phyloP scores from a whole-genome alignment of 2,329 filamentous ascomycete species.

The Arachnomyces sp. region DNA sequence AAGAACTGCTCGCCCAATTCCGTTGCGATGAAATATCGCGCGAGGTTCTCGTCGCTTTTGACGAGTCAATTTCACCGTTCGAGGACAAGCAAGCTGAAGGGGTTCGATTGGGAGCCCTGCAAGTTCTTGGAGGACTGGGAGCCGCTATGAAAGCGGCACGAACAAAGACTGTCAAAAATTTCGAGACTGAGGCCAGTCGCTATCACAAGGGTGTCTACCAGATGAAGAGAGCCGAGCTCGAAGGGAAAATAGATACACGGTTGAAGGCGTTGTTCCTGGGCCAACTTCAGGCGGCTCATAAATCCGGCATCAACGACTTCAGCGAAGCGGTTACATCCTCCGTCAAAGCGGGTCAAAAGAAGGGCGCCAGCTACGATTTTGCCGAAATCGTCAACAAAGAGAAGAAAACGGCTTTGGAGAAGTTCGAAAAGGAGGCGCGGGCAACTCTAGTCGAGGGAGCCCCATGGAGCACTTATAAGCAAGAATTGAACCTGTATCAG shows the following conservation, averaged over 20 bases:
- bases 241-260: constrained; percentile 76
- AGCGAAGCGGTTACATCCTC: constrained; percentile 76
- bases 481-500: constrained; percentile 70
- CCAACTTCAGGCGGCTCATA: constrained; percentile 84
- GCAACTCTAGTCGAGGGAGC: constrained; percentile 69
- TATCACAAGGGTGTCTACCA: constrained; percentile 96
- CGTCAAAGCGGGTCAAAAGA: constrained; percentile 89
- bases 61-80: constrained; percentile 69
- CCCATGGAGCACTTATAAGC: constrained; percentile 77
- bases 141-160: constrained; percentile 63
- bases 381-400: constrained; percentile 82
- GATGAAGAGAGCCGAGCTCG: constrained; percentile 75
- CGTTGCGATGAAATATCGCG: constrained; percentile 93
- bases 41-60: constrained; percentile 78
- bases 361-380: constrained; percentile 85
- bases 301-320: constrained; percentile 74
- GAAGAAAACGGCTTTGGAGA: constrained; percentile 64
- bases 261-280: constrained; percentile 80
- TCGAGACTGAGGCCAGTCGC: constrained; percentile 80
- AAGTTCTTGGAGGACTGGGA: constrained; percentile 68
- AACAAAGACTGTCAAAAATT: constrained; percentile 65
- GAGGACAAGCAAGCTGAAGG: constrained; percentile 78
- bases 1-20: constrained; percentile 93
- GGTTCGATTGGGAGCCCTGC: constrained; percentile 60
- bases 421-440: constrained; percentile 68